Conservation (phyloP, 2,329 filamentous ascomycete species). For the Fusarium protoensiforme region DNA sequence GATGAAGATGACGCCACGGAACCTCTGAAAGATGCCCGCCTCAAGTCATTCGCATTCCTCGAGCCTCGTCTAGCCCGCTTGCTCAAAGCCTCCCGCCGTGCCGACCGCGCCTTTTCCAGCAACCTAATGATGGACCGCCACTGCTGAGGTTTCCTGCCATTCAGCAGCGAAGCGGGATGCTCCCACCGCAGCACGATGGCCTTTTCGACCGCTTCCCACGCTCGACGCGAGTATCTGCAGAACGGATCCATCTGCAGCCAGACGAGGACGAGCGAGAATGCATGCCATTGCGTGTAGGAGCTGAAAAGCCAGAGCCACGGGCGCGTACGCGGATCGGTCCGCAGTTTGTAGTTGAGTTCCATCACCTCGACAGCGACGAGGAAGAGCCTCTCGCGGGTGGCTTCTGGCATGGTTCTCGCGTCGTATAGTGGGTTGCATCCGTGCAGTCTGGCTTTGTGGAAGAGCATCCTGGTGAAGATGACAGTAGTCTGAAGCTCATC, state of each 20-base stretch:
- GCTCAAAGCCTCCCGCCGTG: neutral
- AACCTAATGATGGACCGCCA: conserved; percentile 5
- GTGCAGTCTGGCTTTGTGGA: conserved; percentile 7
- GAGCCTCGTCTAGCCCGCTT: conserved; percentile 5
- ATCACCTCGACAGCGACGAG: conserved; percentile 8
- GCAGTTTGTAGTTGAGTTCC: conserved; percentile 9
- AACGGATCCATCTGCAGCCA: conserved; percentile 13
- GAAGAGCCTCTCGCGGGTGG: neutral
- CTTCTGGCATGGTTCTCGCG: neutral
- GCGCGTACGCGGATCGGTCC: conserved; percentile 7
- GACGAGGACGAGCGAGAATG: conserved; percentile 10
- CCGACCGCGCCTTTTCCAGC: conserved; percentile 10
- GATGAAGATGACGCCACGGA: neutral
- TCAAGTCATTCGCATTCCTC: neutral
- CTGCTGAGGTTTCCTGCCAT: conserved; percentile 5
- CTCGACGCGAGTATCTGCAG: neutral
- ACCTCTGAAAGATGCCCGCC: neutral
- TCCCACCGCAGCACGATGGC: conserved; percentile 10
- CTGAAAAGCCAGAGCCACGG: conserved; percentile 16
- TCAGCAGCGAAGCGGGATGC: neutral
- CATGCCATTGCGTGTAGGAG: conserved; percentile 14
- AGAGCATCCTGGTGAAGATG: conserved; percentile 10
- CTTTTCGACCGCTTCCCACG: conserved; percentile 11
- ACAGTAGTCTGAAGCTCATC: neutral
- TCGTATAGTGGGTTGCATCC: conserved; percentile 2